These are phyloP conservation scores for Glycyrrhiza uralensis DNA, from an alignment of 306 rosid species.

Conservation along the genomic window DNA sequence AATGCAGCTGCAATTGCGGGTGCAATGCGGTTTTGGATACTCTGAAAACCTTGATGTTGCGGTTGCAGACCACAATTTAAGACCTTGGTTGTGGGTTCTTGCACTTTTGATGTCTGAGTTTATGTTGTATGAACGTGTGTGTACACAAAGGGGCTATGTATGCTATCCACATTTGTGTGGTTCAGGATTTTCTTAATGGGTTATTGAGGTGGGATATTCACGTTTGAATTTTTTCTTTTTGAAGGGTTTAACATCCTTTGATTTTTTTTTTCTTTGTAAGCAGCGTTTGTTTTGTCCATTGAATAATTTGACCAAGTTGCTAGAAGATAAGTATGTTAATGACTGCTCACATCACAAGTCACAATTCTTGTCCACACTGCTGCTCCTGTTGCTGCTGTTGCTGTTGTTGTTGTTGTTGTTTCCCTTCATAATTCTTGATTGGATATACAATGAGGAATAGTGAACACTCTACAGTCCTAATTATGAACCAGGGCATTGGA, in stretches of 20 bases:
- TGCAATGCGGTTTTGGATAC: too few relatives aligned
- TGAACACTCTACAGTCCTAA: background rate
- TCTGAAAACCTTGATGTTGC: too few relatives aligned
- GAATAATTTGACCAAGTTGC: background rate
- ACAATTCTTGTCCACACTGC: too few relatives aligned
- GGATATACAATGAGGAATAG: background rate
- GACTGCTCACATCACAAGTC: background rate
- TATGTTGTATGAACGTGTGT: background rate
- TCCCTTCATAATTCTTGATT: background rate
- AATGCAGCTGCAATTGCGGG: too few relatives aligned
- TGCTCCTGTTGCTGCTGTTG: too few relatives aligned
- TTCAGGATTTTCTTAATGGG: background rate
- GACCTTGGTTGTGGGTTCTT: too few relatives aligned
- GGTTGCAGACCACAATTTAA: too few relatives aligned
- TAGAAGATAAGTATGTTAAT: background rate
- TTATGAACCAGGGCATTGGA: background rate
- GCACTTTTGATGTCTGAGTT: slow-evolving; percentile 2
- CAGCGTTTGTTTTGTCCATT: background rate
- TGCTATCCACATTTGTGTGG: slow-evolving; percentile 3
- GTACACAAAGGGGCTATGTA: background rate
- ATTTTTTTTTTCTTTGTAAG: background rate
- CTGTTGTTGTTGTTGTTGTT: background rate
- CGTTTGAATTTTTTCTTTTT: background rate
- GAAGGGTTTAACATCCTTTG: background rate
- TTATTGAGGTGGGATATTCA: background rate